Conservation (phyloP, 163 green algal species). For the Coccomyxa subellipsoidea region DNA sequence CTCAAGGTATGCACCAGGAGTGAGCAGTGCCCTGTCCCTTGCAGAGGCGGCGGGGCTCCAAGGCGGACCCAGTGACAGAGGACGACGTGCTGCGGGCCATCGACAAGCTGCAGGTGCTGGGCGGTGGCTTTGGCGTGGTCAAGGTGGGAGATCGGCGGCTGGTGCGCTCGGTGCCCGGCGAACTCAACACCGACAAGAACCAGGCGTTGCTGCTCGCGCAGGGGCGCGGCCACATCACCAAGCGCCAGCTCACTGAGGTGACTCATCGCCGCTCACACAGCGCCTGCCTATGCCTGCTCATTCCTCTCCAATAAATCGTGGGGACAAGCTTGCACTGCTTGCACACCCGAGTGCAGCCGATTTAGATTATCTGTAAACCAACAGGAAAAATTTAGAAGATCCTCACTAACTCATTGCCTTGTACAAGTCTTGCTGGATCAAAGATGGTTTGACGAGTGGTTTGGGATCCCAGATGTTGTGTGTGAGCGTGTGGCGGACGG, state of each 20-base stretch:
- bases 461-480: too few relatives aligned
- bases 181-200: constrained; percentile 86
- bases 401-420: too few relatives aligned
- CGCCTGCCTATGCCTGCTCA: too few relatives aligned
- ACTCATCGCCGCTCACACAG: background rate
- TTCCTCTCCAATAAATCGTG: too few relatives aligned
- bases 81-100: constrained; percentile 88
- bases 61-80: constrained; percentile 63
- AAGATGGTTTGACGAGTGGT: too few relatives aligned
- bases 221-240: constrained; percentile 23
- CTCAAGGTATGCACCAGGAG: too few relatives aligned
- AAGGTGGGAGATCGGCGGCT: constrained; percentile 31
- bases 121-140: constrained; percentile 55
- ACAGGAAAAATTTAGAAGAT: too few relatives aligned
- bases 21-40: too few relatives aligned
- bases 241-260: constrained; percentile 16
- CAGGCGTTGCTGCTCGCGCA: constrained; percentile 65
- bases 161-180: constrained; percentile 74
- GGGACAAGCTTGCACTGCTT: too few relatives aligned
- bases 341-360: too few relatives aligned
- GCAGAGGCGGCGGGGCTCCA: constrained; percentile 56
- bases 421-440: too few relatives aligned
- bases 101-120: constrained; percentile 71
- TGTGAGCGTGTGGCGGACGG: background rate
- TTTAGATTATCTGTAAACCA: too few relatives aligned